Conservation (phyloP, 176 grass and related monocot genomes). For the Aegilops bicornis region DNA sequence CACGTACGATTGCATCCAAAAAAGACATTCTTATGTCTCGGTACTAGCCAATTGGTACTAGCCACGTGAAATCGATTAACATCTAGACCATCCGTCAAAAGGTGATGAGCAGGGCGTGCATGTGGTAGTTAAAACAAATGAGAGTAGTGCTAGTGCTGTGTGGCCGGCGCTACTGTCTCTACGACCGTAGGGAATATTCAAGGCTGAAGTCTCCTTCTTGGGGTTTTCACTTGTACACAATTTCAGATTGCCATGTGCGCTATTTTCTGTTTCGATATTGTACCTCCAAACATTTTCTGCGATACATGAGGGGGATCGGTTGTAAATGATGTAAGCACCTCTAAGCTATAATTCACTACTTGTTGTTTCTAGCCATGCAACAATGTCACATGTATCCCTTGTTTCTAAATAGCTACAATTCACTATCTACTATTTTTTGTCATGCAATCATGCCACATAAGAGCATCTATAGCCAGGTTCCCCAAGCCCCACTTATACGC, state of each 20-base stretch:
- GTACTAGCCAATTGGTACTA: conserved; percentile 17
- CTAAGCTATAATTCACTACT: too few species aligned
- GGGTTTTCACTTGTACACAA: background rate
- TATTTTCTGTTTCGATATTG: too few species aligned
- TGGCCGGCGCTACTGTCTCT: background rate
- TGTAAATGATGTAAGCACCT: too few species aligned
- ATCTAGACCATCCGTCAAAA: background rate
- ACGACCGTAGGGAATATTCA: conserved; percentile 25
- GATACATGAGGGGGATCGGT: too few species aligned
- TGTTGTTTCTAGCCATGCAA: too few species aligned
- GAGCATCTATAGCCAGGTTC: too few species aligned
- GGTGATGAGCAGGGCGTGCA: background rate
- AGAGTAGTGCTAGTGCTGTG: background rate
- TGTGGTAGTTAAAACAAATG: background rate
- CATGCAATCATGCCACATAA: too few species aligned
- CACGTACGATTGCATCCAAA: conserved; percentile 20
- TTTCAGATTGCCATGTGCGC: background rate
- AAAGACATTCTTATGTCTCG: conserved; percentile 36
- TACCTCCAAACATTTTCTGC: too few species aligned
- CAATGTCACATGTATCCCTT: too few species aligned
- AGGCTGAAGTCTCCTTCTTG: background rate
- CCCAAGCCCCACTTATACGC: too few species aligned
- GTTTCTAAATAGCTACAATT: too few species aligned
- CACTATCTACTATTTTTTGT: too few species aligned
- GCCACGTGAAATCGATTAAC: background rate